Evolutionary conservation across 2,329 filamentous ascomycete genomes (phyloP).

Genomic region (Penicillium sp.): DNA sequence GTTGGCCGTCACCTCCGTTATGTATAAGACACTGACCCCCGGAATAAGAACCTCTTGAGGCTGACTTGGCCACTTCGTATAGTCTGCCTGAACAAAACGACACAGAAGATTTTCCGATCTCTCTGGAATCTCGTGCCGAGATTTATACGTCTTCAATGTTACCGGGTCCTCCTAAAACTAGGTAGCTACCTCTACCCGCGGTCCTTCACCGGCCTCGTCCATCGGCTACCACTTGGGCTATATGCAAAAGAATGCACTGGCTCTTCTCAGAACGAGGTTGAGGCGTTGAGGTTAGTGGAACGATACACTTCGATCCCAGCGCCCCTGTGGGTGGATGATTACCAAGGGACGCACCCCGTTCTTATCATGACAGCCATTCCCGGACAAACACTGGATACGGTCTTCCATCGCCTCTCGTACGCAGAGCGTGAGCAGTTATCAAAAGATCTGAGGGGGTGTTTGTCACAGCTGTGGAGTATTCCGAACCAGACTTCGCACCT

Average conservation of each 20-base stretch:
- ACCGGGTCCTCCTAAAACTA: slow-evolving; percentile 4
- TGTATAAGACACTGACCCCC: slow-evolving; percentile 3
- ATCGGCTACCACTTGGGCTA: slow-evolving; percentile 8
- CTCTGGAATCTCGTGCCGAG: slow-evolving; percentile 4
- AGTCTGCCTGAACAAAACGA: slow-evolving; percentile 1
- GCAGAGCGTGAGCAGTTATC: slow-evolving; percentile 16
- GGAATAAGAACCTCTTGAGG: neutral
- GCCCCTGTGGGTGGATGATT: slow-evolving; percentile 10
- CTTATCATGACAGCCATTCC: neutral
- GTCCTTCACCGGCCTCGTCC: slow-evolving; percentile 2
- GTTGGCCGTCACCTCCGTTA: slow-evolving; percentile 8
- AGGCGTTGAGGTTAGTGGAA: slow-evolving; percentile 7
- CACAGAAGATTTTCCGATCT: slow-evolving; percentile 3
- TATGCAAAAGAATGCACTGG: slow-evolving; percentile 5
- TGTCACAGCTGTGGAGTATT: slow-evolving; percentile 13
- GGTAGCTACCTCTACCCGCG: slow-evolving; percentile 3
- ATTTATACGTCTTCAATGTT: slow-evolving; percentile 3
- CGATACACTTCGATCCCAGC: slow-evolving; percentile 9
- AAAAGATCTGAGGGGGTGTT: slow-evolving; percentile 8
- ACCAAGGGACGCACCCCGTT: neutral
- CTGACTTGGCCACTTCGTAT: neutral
- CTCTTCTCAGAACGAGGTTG: slow-evolving; percentile 4
- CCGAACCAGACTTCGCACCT: slow-evolving; percentile 13
- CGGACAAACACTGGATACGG: slow-evolving; percentile 9
- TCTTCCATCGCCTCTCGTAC: slow-evolving; percentile 17